phyloP scores from a whole-genome alignment of 139 green algal species.

The Mesotaenium endlicherianum region DNA sequence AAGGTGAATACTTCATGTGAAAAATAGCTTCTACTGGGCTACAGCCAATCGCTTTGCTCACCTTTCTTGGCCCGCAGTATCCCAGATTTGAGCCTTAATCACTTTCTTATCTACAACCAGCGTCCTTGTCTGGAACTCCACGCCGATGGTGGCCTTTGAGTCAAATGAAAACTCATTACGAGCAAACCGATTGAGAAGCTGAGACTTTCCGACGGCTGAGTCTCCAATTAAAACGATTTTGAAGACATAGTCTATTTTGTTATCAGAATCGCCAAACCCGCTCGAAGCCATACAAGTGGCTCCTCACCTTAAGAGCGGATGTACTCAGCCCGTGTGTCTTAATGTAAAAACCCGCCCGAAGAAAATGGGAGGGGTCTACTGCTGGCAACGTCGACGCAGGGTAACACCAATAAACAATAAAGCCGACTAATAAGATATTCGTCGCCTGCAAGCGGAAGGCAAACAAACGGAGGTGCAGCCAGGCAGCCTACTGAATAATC shows the following conservation, averaged over 20 bases:
- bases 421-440: too few relatives aligned
- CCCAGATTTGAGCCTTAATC: conserved; percentile 97
- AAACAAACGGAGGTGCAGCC: too few relatives aligned
- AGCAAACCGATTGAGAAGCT: conserved; percentile 66
- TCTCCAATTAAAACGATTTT: conserved; percentile 53
- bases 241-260: conserved; percentile 50
- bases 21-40: not conserved
- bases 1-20: too few relatives aligned
- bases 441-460: too few relatives aligned
- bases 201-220: conserved; percentile 56
- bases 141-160: conserved; percentile 95
- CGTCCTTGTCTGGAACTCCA: conserved; percentile 98
- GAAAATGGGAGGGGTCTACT: too few relatives aligned
- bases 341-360: too few relatives aligned
- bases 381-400: too few relatives aligned
- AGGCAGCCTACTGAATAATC: too few relatives aligned
- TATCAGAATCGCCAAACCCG: conserved; percentile 19
- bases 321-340: too few relatives aligned
- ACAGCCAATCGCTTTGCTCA: conserved; percentile 50
- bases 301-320: too few relatives aligned
- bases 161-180: conserved; percentile 90
- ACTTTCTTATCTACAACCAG: conserved; percentile 85
- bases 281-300: too few relatives aligned
- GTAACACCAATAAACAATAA: too few relatives aligned
- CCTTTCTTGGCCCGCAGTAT: conserved; percentile 91